These are phyloP conservation scores for Colletotrichum musae DNA, from an alignment of 2,329 filamentous ascomycete species.

Conservation along the genomic window DNA sequence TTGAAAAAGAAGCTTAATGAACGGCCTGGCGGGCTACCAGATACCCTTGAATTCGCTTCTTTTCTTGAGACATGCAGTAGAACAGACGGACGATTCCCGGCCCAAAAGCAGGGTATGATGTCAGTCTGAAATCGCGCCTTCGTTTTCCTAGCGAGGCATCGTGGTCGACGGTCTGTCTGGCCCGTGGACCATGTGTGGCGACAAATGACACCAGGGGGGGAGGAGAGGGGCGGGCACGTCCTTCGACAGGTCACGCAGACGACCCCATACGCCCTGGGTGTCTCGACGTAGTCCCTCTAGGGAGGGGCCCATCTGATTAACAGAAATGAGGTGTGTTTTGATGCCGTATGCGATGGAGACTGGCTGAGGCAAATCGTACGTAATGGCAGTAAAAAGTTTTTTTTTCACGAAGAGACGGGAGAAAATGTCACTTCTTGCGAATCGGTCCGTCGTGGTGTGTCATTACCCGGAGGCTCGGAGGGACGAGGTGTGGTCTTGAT, in stretches of 20 bases:
- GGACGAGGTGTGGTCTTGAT: slow-evolving; percentile 6
- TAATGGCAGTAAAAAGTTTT: background rate
- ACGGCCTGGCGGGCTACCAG: slow-evolving; percentile 13
- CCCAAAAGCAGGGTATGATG: slow-evolving; percentile 28
- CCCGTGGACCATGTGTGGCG: slow-evolving; percentile 34
- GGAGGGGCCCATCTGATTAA: slow-evolving; percentile 9
- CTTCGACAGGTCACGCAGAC: slow-evolving; percentile 29
- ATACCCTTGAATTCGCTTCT: background rate
- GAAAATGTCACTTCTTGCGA: background rate
- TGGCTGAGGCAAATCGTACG: slow-evolving; percentile 19
- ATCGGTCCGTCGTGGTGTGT: background rate
- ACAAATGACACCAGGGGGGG: slow-evolving; percentile 16
- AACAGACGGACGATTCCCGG: background rate
- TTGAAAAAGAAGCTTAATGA: slow-evolving; percentile 14
- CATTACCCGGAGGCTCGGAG: background rate
- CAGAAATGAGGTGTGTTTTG: slow-evolving; percentile 21
- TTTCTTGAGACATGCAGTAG: slow-evolving; percentile 12
- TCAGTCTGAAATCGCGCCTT: slow-evolving; percentile 25
- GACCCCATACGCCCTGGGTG: slow-evolving; percentile 27
- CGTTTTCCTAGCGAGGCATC: background rate
- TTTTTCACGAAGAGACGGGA: no score
- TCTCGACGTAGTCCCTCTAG: slow-evolving; percentile 14
- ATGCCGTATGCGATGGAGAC: slow-evolving; percentile 14
- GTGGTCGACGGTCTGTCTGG: slow-evolving; percentile 33
- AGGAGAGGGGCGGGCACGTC: slow-evolving; percentile 1